These are phyloP conservation scores for Lipomyces orientalis DNA, from an alignment of 805 yeast genomes.

Conservation along the genomic window DNA sequence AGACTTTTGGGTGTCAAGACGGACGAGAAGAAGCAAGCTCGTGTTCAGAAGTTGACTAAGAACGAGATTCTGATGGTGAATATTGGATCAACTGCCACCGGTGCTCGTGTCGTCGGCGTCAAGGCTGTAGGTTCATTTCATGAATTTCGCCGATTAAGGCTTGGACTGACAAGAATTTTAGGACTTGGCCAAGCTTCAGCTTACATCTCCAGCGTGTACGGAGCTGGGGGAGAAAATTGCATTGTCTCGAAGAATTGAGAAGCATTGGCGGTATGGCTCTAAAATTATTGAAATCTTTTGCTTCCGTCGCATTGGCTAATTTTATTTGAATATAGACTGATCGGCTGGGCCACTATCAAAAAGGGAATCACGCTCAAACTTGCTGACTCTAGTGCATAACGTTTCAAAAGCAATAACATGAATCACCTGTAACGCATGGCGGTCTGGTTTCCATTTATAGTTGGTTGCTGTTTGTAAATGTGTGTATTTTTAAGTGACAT, in stretches of 20 bases:
- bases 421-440: neutral
- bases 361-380: conserved; percentile 39
- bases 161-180: neutral
- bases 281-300: neutral
- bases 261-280: conserved; percentile 82
- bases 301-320: neutral
- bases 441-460: neutral
- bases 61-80: conserved; percentile 98
- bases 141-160: neutral
- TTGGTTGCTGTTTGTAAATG: neutral
- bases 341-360: conserved; percentile 89
- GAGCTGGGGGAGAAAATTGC: conserved; percentile 98
- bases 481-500: neutral
- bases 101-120: conserved; percentile 97
- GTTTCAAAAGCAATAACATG: neutral
- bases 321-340: conserved; percentile 50
- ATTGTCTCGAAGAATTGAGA: conserved; percentile 96
- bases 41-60: conserved; percentile 90
- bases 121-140: conserved; percentile 59
- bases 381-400: neutral
- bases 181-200: conserved; percentile 97
- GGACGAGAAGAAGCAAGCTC: conserved; percentile 80
- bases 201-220: conserved; percentile 98
- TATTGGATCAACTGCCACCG: conserved; percentile 98
- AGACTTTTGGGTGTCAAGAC: conserved; percentile 98